phyloP scores from a whole-genome alignment of 2,329 filamentous ascomycete genomes.

The Botrytis elliptica region DNA sequence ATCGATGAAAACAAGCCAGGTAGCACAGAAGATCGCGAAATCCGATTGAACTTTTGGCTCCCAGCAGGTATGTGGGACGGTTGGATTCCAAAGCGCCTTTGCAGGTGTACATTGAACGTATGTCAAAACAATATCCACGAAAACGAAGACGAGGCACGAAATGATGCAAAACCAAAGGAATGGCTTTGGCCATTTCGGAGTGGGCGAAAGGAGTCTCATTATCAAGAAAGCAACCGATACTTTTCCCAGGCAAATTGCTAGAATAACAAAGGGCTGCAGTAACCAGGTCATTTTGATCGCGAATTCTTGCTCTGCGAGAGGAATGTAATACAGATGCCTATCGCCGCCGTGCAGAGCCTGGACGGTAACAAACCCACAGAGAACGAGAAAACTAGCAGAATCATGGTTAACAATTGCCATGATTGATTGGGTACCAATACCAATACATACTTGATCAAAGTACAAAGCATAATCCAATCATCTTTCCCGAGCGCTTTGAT shows the following conservation, averaged over 20 bases:
- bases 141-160: background rate
- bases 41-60: background rate
- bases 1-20: background rate
- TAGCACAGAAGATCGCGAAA: background rate
- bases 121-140: background rate
- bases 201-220: background rate
- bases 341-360: background rate
- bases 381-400: background rate
- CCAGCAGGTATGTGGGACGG: background rate
- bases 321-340: background rate
- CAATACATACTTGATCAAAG: conserved; percentile 4
- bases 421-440: background rate
- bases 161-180: background rate
- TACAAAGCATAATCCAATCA: conserved; percentile 4
- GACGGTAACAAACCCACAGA: background rate
- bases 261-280: background rate
- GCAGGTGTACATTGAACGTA: background rate
- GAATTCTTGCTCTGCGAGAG: background rate
- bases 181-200: background rate
- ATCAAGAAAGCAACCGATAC: background rate
- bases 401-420: background rate
- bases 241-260: background rate
- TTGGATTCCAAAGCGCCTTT: background rate
- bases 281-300: background rate
- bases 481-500: background rate